These are phyloP conservation scores for Phanerodontia chrysosporium DNA, from an alignment of 768 basidiomycete genomes.

Conservation along the genomic window DNA sequence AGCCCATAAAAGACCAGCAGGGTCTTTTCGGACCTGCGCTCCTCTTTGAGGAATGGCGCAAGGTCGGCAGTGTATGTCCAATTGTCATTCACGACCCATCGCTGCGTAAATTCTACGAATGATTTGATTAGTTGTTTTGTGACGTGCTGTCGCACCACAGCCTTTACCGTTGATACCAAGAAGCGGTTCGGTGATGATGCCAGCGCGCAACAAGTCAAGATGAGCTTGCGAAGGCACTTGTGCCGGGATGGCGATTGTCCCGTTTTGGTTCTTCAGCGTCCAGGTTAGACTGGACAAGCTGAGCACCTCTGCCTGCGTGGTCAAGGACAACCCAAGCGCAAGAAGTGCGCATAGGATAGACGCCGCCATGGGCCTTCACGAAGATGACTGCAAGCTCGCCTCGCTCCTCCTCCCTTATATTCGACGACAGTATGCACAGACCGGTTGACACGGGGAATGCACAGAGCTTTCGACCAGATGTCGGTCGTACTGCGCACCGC, in stretches of 20 bases:
- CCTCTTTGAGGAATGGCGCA: slow-evolving; percentile 33
- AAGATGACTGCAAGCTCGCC: background rate
- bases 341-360: background rate
- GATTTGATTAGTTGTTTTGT: background rate
- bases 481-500: background rate
- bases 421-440: background rate
- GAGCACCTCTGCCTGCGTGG: slow-evolving; percentile 22
- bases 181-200: slow-evolving; percentile 50
- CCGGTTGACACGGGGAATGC: background rate
- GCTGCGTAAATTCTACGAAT: slow-evolving; percentile 44
- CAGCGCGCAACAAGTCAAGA: slow-evolving; percentile 47
- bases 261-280: slow-evolving; percentile 52
- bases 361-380: background rate
- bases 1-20: slow-evolving; percentile 54
- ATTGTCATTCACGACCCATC: slow-evolving; percentile 53
- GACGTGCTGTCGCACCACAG: background rate
- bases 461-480: background rate
- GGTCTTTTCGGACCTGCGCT: slow-evolving; percentile 13
- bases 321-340: slow-evolving; percentile 2
- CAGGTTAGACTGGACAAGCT: slow-evolving; percentile 44
- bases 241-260: slow-evolving; percentile 49
- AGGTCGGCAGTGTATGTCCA: slow-evolving; percentile 59
- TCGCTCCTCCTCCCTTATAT: background rate
- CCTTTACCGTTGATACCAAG: slow-evolving; percentile 51
- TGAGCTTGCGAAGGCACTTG: slow-evolving; percentile 51